Evolutionary conservation across 495 filamentous ascomycete genomes (phyloP).

Genomic region (Schizothecium vesticola): DNA sequence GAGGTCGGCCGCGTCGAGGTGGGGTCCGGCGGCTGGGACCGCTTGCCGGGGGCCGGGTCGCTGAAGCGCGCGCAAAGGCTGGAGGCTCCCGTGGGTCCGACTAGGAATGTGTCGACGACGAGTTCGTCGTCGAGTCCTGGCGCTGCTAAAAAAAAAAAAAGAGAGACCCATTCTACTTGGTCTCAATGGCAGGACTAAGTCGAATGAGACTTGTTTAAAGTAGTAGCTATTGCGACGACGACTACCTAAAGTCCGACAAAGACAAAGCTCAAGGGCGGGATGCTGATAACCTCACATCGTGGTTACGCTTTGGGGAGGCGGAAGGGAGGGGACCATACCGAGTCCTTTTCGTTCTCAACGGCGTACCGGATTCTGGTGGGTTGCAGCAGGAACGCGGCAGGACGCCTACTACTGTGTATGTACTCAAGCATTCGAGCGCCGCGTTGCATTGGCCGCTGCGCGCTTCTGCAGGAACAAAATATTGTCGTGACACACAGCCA

Average conservation of each 20-base stretch:
- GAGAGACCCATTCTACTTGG: not conserved
- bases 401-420: constrained; percentile 4
- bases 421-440: constrained; percentile 7
- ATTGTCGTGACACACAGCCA: constrained; percentile 19
- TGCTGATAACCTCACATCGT: not conserved
- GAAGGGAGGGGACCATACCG: not conserved
- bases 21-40: not conserved
- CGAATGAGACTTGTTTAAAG: not conserved
- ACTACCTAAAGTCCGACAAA: not conserved
- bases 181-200: not conserved
- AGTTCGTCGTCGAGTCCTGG: not conserved
- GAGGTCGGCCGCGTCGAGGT: not conserved
- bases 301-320: not conserved
- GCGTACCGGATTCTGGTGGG: not conserved
- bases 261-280: not conserved
- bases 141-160: not conserved
- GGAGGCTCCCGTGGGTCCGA: not conserved
- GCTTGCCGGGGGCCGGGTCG: not conserved
- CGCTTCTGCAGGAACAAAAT: constrained; percentile 22
- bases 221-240: not conserved
- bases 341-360: not conserved
- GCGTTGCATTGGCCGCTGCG: constrained; percentile 12
- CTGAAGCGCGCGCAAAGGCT: not conserved
- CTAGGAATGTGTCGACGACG: not conserved
- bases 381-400: constrained; percentile 19